phyloP scores from a whole-genome alignment of 208 protist species.

The Crithidia brevicula region DNA sequence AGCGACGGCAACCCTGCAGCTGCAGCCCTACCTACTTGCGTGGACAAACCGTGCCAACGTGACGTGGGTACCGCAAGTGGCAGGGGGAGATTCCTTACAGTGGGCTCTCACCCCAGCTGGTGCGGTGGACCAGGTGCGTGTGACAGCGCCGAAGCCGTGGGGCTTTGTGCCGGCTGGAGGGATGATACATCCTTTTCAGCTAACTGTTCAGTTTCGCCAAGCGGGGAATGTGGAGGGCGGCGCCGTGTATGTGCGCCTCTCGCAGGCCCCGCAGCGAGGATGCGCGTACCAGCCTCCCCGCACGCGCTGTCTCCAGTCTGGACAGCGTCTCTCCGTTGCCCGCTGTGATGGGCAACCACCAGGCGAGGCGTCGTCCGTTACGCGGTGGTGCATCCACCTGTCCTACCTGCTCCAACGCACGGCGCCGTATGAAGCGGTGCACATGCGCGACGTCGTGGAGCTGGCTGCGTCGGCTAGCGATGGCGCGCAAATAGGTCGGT shows the following conservation, averaged over 20 bases:
- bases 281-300: not conserved
- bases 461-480: not conserved
- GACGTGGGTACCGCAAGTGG: not conserved
- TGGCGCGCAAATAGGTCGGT: not conserved
- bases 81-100: not conserved
- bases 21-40: not conserved
- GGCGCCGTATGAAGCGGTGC: not conserved
- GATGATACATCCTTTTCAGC: not conserved
- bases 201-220: not conserved
- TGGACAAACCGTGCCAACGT: not conserved
- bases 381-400: not conserved
- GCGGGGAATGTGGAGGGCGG: not conserved
- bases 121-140: not conserved
- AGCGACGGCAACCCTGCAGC: not conserved
- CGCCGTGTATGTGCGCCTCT: not conserved
- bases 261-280: not conserved
- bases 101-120: not conserved
- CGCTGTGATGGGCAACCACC: not conserved
- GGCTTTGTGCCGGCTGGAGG: not conserved
- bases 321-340: not conserved
- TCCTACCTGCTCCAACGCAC: not conserved
- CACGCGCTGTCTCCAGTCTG: not conserved
- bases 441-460: slow-evolving; percentile 4
- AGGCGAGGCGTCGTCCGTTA: not conserved
- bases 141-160: not conserved